phyloP scores from a whole-genome alignment of 352 stramenopile species.

The Elongisporangium anandrum region DNA sequence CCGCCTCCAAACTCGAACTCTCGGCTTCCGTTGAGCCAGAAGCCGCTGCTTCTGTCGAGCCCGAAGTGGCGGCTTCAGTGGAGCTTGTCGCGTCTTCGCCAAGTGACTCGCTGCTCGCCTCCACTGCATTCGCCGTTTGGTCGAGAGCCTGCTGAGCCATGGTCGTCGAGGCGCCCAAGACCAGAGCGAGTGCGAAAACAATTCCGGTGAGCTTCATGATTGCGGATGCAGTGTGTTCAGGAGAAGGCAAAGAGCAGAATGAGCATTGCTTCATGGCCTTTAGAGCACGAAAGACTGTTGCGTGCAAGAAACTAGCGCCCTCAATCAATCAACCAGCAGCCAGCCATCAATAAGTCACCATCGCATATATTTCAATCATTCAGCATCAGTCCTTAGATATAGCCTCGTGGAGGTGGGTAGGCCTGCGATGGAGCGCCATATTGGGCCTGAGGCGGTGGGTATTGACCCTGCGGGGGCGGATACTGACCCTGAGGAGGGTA shows the following conservation, averaged over 20 bases:
- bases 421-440: neutral
- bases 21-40: constrained; percentile 10
- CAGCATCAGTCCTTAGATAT: neutral
- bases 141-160: neutral
- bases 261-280: neutral
- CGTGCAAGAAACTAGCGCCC: neutral
- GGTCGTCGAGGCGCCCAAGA: neutral
- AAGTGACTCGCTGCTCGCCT: neutral
- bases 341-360: neutral
- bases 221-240: neutral
- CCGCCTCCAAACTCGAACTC: constrained; percentile 7
- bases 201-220: neutral
- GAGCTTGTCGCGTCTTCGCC: neutral
- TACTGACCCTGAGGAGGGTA: constrained; percentile 27
- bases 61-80: neutral
- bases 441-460: constrained; percentile 11
- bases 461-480: constrained; percentile 15
- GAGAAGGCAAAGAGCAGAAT: neutral
- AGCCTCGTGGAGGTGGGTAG: constrained; percentile 15
- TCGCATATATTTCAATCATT: neutral
- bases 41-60: neutral
- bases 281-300: no score
- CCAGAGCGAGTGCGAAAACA: neutral
- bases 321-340: neutral
- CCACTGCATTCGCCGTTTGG: neutral